A percentile compares a stretch with the other conserved stretches of the same genome.
phyloP scores from a whole-genome alignment of 2,329 filamentous ascomycete genomes.

The Clonostachys rosea region DNA sequence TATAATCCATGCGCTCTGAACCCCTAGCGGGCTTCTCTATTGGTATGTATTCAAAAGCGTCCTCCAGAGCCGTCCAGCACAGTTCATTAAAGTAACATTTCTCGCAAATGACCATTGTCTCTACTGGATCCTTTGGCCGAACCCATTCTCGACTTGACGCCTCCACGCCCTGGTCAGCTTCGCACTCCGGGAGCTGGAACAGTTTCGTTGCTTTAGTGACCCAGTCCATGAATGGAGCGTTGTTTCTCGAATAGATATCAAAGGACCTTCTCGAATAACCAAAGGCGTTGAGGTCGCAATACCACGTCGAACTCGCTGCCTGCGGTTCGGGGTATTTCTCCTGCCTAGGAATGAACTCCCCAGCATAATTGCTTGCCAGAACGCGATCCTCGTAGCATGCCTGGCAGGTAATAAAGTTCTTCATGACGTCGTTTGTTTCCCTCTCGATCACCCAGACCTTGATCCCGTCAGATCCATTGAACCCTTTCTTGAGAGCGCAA shows the following conservation, averaged over 20 bases:
- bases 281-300: conserved; percentile 18
- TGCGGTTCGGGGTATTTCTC: conserved; percentile 10
- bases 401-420: conserved; percentile 27
- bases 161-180: conserved; percentile 12
- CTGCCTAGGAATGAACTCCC: conserved; percentile 14
- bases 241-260: conserved; percentile 7
- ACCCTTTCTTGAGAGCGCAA: conserved; percentile 18
- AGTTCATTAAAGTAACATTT: conserved; percentile 26
- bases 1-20: conserved; percentile 1
- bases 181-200: conserved; percentile 16
- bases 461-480: conserved; percentile 11
- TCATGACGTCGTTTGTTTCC: conserved; percentile 16
- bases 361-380: conserved; percentile 16
- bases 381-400: conserved; percentile 29
- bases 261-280: conserved; percentile 13
- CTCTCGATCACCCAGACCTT: conserved; percentile 20
- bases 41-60: conserved; percentile 15
- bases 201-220: conserved; percentile 11
- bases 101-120: conserved; percentile 21
- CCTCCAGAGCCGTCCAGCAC: conserved; percentile 15
- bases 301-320: conserved; percentile 18
- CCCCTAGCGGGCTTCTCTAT: background rate
- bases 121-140: conserved; percentile 11
- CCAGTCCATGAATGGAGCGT: conserved; percentile 16
- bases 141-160: conserved; percentile 17